Conservation (phyloP, 1,284 basidiomycete genomes). For the Golubevia pallescens region DNA sequence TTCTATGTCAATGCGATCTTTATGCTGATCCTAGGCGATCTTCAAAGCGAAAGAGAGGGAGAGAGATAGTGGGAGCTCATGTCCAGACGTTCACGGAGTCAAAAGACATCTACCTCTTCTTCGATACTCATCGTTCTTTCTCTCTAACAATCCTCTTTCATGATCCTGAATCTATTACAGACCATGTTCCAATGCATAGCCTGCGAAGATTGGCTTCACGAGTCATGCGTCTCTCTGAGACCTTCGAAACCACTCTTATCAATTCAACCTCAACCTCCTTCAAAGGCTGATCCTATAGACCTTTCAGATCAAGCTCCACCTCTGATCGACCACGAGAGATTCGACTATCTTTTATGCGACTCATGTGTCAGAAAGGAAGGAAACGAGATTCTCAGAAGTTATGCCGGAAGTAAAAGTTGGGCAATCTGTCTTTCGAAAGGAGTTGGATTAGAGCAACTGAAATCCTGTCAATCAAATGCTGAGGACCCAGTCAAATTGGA, state of each 20-base stretch:
- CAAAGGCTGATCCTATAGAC: constrained; percentile 19
- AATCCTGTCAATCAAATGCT: no score
- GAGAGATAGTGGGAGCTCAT: no score
- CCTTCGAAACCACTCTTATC: constrained; percentile 26
- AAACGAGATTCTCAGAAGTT: constrained; percentile 29
- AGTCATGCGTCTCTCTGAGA: constrained; percentile 53
- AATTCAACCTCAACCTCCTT: no score
- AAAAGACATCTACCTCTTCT: no score
- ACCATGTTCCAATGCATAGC: constrained; percentile 65
- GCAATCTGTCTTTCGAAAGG: constrained; percentile 20
- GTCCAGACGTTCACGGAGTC: no score
- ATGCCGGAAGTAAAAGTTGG: constrained; percentile 46
- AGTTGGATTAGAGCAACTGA: neutral
- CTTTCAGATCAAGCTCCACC: constrained; percentile 19
- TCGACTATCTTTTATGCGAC: constrained; percentile 56
- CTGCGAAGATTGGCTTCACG: constrained; percentile 66
- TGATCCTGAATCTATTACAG: constrained; percentile 5
- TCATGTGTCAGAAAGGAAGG: constrained; percentile 36
- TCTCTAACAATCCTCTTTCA: neutral
- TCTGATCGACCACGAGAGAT: constrained; percentile 39
- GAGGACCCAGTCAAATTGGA: no score
- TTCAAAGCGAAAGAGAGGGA: no score
- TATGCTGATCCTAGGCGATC: no score
- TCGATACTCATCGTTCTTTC: neutral
- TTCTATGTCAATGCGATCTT: no score